These are phyloP conservation scores for Lipomyces sp. DNA, from an alignment of 805 yeast genomes.

Conservation along the genomic window DNA sequence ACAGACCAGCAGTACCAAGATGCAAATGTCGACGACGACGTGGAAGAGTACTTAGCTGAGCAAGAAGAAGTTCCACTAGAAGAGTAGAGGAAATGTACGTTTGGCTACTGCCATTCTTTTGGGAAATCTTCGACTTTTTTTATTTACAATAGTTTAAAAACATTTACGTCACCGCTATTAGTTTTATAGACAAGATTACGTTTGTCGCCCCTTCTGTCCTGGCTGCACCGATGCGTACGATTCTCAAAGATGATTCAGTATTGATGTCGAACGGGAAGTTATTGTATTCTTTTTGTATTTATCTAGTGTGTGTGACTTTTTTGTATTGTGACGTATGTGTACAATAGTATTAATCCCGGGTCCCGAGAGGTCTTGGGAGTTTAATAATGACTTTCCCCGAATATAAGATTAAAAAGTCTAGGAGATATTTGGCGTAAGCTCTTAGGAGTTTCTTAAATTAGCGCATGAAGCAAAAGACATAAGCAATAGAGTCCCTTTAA, in stretches of 20 bases:
- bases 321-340: constrained; percentile 1
- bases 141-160: background rate
- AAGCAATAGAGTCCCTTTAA: too few relatives aligned
- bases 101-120: background rate
- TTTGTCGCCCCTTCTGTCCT: background rate
- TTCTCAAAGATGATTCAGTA: background rate
- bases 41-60: constrained; percentile 63
- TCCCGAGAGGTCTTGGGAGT: background rate
- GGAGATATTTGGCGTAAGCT: too few relatives aligned
- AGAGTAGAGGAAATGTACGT: background rate
- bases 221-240: background rate
- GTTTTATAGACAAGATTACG: too few relatives aligned
- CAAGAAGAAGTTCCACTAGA: constrained; percentile 54
- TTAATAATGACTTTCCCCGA: too few relatives aligned
- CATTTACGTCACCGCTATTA: background rate
- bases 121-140: background rate
- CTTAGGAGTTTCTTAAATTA: too few relatives aligned
- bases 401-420: too few relatives aligned
- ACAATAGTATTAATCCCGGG: background rate
- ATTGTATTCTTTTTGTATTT: background rate
- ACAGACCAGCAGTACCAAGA: constrained; percentile 85
- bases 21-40: constrained; percentile 70
- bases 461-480: too few relatives aligned
- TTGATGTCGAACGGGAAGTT: background rate
- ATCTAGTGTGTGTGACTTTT: background rate